Evolutionary conservation across 1,284 basidiomycete species (phyloP).

Genomic region (Cutaneotrichosporon cyanovorans): DNA sequence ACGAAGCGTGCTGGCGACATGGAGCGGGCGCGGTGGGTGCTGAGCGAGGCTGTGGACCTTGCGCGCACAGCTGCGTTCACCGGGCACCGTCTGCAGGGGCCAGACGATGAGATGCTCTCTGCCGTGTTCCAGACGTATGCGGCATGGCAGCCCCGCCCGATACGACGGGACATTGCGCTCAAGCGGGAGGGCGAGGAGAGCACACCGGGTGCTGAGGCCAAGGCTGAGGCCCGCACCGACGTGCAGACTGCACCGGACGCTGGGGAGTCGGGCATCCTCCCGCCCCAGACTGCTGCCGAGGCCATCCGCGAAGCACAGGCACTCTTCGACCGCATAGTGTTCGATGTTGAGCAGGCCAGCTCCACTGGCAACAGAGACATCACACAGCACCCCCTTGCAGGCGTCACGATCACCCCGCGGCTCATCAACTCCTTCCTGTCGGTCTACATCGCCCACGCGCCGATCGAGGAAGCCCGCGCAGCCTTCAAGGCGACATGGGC

Average conservation of each 20-base stretch:
- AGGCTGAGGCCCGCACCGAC: background rate
- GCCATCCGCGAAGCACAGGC: slow-evolving; percentile 63
- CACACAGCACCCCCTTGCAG: slow-evolving; percentile 50
- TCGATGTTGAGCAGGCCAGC: slow-evolving; percentile 45
- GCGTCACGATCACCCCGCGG: slow-evolving; percentile 56
- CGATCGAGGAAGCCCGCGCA: slow-evolving; percentile 49
- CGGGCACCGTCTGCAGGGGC: slow-evolving; percentile 24
- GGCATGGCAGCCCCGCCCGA: slow-evolving; percentile 55
- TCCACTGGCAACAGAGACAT: slow-evolving; percentile 14
- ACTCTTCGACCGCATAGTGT: slow-evolving; percentile 62
- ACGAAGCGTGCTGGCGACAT: slow-evolving; percentile 81
- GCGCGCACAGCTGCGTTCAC: slow-evolving; percentile 44
- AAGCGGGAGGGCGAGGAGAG: background rate
- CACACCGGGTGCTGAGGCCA: slow-evolving; percentile 3
- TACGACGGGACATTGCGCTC: slow-evolving; percentile 4
- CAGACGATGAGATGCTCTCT: slow-evolving; percentile 69
- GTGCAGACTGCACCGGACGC: background rate
- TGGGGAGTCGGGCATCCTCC: background rate
- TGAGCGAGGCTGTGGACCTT: slow-evolving; percentile 62
- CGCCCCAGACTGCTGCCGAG: slow-evolving; percentile 49
- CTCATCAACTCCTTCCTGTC: slow-evolving; percentile 77
- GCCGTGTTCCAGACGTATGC: slow-evolving; percentile 86
- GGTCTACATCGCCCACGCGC: slow-evolving; percentile 52
- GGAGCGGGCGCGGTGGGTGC: slow-evolving; percentile 74
- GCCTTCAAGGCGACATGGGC: slow-evolving; percentile 29